Evolutionary conservation across 306 rosid species (phyloP).

Genomic region (Cucumis sativus): Cucumber_9930_V3 NC_026660.2:19889501-19890000

Average conservation of each 20-base stretch:
- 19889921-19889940: slow-evolving; percentile 63
- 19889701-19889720: not conserved
- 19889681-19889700: not conserved
- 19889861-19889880: slow-evolving; percentile 63
- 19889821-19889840: not conserved
- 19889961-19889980: slow-evolving; percentile 30
- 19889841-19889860: too few species aligned
- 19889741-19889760: not conserved
- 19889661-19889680: not conserved
- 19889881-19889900: slow-evolving; percentile 65
- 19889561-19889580: slow-evolving; percentile 30
- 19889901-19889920: slow-evolving; percentile 59
- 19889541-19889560: slow-evolving; percentile 19
- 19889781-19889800: not conserved
- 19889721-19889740: not conserved
- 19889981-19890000: slow-evolving; percentile 36
- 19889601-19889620: slow-evolving; percentile 27
- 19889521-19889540: slow-evolving; percentile 8
- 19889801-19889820: not conserved
- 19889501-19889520: slow-evolving; percentile 4
- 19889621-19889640: not conserved
- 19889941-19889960: slow-evolving; percentile 53
- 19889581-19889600: slow-evolving; percentile 41
- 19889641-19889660: not conserved
- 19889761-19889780: not conserved